A percentile compares a stretch with the other conserved stretches of the same genome.
Evolutionary conservation across 169 alveolate species (phyloP).

Genomic region (Cryptosporidium andersoni): DNA sequence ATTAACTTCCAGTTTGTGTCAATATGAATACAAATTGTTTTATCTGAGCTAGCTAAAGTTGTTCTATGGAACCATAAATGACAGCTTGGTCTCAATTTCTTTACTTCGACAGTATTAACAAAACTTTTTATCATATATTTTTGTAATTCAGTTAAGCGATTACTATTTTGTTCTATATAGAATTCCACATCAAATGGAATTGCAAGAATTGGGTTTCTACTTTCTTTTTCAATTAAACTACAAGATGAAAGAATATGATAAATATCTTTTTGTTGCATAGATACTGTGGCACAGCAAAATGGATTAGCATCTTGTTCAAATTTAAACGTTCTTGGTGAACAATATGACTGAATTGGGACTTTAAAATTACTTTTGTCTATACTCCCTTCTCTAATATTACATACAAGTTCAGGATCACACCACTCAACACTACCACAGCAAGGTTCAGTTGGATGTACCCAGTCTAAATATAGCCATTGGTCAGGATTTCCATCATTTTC

Average conservation of each 20-base stretch:
- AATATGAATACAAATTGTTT: conserved; percentile 28
- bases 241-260: conserved; percentile 40
- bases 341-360: background rate
- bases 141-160: conserved; percentile 33
- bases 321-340: background rate
- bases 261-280: conserved; percentile 56
- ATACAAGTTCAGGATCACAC: conserved; percentile 23
- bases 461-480: conserved; percentile 62
- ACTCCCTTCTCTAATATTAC: background rate
- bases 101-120: conserved; percentile 11
- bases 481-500: conserved; percentile 71
- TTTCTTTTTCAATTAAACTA: conserved; percentile 24
- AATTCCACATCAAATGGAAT: conserved; percentile 17
- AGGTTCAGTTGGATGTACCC: conserved; percentile 68
- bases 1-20: conserved; percentile 33
- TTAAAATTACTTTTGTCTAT: background rate
- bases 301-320: background rate
- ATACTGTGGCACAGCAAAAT: background rate
- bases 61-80: conserved; percentile 68
- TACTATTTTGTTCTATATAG: conserved; percentile 11
- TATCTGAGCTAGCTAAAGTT: conserved; percentile 17
- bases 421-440: conserved; percentile 47
- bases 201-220: conserved; percentile 18
- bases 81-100: conserved; percentile 39
- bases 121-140: conserved; percentile 39